Base-by-base conservation (phyloP, 2,329 filamentous ascomycete genomes). In the Trichophyton schoenleinii region DNA sequence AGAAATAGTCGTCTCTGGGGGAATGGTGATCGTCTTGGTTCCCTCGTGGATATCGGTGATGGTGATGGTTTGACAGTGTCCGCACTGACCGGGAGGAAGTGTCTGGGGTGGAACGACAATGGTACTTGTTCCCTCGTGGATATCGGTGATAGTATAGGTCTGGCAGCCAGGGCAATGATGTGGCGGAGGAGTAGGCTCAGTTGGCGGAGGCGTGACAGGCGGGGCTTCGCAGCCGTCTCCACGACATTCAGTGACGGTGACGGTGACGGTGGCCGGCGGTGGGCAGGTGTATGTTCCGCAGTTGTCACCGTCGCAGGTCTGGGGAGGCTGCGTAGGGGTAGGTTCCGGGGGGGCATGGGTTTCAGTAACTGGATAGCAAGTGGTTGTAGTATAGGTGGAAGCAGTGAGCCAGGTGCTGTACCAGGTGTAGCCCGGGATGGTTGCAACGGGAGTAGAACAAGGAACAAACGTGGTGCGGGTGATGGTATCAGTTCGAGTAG, bases 361-460 rank as follows among this genome's bases (percentile, higher is more conserved):
- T 6, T 62, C 62, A 15, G 63, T 65, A 38, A 67, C 63, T n/a
- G 70, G 66, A 59, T 68, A 70, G 65, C 67, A 68, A 6, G 68
- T 68, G 7, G 69, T 71, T 22, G 71, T 72, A 11, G 66, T 69
- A 46, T 68, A 60, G 36, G 48, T 36, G 22, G 46, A 53, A n/a
- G 59, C 28, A 0, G 69, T 70, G 28, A 72, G 59, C 67, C 68
- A 74, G 11, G 70, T 71, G 55, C 68, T 69, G 64, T 71, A 74
- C 63, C 64, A 71, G n/a, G 72, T 74, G 42, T 65, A 67, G 20
- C 66, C 65, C 20, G 64, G 62, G 5, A 64, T 49, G 15, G 68
- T 68, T 46, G 65, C 66, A 41, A 73, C 62, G 8, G 70, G 61
- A 36, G 69, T 72, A n/a, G 71, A 72, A 64, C 67, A 70, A n/a